Evolutionary conservation across 1,139 yeast species (phyloP), one percentile per base, ranked within the genome.

Genomic region (Suhomyces bokatorum): DNA sequence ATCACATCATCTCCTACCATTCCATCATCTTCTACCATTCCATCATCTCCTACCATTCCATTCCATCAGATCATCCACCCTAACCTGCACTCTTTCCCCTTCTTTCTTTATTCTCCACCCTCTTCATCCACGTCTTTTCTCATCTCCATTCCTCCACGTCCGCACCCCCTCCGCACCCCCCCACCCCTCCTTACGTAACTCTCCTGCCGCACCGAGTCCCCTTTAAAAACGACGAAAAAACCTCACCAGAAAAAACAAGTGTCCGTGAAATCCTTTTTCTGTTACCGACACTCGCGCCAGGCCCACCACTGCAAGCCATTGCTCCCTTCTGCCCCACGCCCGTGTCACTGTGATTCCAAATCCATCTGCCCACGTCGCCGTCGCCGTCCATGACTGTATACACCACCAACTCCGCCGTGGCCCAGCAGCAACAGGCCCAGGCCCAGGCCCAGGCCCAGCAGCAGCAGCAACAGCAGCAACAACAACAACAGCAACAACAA

Each of bases 401-500:
- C 55, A 61, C 69, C 30, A 64, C 71, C 31, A 66, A 64, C 49
- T 62, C 70, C 22, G 70, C 67, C 17, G 67, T 66, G 24, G 48
- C 60, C 48, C 64, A 53, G 36, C 57, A 50, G 37, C 65, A 47
- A 56, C 63, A 51, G 55, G 59, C 56, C 42, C 62, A 55, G 24
- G 68, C 63, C 42, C 60, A 55, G 27, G 67, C 59, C 39, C 50
- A 47, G 42, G 49, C 35, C 37, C 46, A 43, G 28, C 41, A 37
- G 14, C 51, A 44, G 34, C 53, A 50, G 4, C 57, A 49, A 30
- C 70, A 63, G 39, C 73, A 69, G 46, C 67, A 73, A 56, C 75
- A 69, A 50, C 73, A 70, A 47, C 78, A 73, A 59, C 76, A 79
- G 14, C 50, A 43, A 14, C 50, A 47, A 42, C 50, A 37, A 37